These are phyloP conservation scores for Magnusiomyces sp. DNA, from an alignment of 1,139 yeast species.

Conservation along the genomic window DNA sequence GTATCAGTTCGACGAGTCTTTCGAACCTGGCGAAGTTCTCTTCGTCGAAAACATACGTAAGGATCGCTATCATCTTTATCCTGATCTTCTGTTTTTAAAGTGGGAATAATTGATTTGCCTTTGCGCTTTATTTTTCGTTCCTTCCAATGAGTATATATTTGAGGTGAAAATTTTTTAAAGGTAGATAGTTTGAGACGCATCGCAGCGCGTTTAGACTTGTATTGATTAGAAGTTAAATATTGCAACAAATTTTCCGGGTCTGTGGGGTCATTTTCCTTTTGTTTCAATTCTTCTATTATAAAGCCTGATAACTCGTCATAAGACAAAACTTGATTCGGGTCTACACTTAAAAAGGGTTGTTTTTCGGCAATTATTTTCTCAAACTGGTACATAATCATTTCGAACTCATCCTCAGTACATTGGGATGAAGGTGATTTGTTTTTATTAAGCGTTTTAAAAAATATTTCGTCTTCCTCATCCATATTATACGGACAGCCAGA, in stretches of 20 bases:
- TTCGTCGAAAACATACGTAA: slow-evolving; percentile 87
- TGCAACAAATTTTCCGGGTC: slow-evolving; percentile 29
- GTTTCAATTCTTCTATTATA: slow-evolving; percentile 23
- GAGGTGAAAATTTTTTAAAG: slow-evolving; percentile 55
- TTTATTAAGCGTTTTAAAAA: slow-evolving; percentile 41
- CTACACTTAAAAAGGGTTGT: slow-evolving; percentile 84
- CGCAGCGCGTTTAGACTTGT: background rate
- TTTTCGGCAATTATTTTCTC: slow-evolving; percentile 68
- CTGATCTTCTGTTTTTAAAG: slow-evolving; percentile 73
- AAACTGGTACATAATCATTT: slow-evolving; percentile 61
- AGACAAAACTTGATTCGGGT: slow-evolving; percentile 65
- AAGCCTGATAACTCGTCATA: slow-evolving; percentile 52
- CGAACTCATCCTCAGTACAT: slow-evolving; percentile 79
- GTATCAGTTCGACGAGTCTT: slow-evolving; percentile 93
- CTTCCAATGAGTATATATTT: slow-evolving; percentile 78
- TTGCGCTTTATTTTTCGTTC: slow-evolving; percentile 57
- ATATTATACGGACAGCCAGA: slow-evolving; percentile 78
- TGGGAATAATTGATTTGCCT: slow-evolving; percentile 69
- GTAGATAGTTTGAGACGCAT: slow-evolving; percentile 1
- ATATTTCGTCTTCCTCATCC: slow-evolving; percentile 83
- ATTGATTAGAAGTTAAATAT: slow-evolving; percentile 11
- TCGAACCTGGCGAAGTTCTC: slow-evolving; percentile 92
- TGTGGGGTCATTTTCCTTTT: slow-evolving; percentile 30
- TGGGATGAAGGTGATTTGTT: slow-evolving; percentile 21
- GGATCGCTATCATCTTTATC: slow-evolving; percentile 94